These are phyloP conservation scores for Ulmus americana DNA, from an alignment of 331 rosid species.

Conservation along the genomic window DNA sequence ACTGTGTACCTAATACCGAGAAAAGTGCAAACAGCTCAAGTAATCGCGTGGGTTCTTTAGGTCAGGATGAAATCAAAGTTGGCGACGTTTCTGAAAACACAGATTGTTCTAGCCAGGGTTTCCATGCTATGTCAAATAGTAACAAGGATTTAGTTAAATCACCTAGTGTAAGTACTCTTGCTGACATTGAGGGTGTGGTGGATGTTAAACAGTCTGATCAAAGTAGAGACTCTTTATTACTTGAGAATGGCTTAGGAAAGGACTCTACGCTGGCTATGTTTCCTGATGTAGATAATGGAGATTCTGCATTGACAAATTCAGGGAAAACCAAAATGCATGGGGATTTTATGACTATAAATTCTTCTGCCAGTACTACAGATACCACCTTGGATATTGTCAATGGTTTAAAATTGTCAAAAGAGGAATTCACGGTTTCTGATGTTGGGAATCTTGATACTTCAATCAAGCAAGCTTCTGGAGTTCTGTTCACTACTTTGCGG, in stretches of 20 bases:
- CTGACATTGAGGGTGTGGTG: conserved; percentile 33
- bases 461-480: conserved; percentile 22
- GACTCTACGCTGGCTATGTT: conserved; percentile 32
- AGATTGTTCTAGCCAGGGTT: conserved; percentile 30
- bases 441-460: conserved; percentile 28
- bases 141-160: conserved; percentile 29
- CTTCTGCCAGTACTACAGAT: conserved; percentile 21
- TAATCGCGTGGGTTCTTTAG: conserved; percentile 27
- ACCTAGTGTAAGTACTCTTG: conserved; percentile 23
- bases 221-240: conserved; percentile 30
- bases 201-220: conserved; percentile 30
- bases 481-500: conserved; percentile 24
- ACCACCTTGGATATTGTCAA: conserved; percentile 24
- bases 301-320: conserved; percentile 28
- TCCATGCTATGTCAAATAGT: conserved; percentile 23
- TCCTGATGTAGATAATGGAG: conserved; percentile 27
- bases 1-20: conserved; percentile 28
- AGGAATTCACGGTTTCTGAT: conserved; percentile 27
- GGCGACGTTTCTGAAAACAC: conserved; percentile 30
- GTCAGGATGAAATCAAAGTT: conserved; percentile 29
- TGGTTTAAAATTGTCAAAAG: conserved; percentile 27
- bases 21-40: conserved; percentile 30
- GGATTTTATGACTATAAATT: conserved; percentile 25
- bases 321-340: conserved; percentile 24
- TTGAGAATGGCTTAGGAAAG: conserved; percentile 26